A percentile compares a stretch with the other conserved stretches of the same genome.
These are phyloP conservation scores for Claviceps sp. DNA, from an alignment of 2,329 filamentous ascomycete species.

Conservation along the genomic window DNA sequence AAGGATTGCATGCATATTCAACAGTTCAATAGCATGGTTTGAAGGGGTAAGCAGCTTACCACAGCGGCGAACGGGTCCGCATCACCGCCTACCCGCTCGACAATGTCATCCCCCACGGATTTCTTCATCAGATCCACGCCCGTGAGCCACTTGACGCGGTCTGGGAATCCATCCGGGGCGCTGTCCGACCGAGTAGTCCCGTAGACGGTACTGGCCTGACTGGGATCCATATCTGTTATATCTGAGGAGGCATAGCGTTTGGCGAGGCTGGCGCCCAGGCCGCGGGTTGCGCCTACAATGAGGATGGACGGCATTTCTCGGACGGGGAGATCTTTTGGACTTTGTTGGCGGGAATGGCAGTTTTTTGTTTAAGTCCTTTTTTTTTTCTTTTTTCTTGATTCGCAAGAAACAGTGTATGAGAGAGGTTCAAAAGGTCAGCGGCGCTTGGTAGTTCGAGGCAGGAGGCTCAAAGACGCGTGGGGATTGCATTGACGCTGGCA, in stretches of 20 bases:
- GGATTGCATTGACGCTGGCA: too few species aligned
- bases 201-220: constrained; percentile 31
- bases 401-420: too few species aligned
- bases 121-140: constrained; percentile 40
- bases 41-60: not conserved
- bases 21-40: too few species aligned
- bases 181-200: constrained; percentile 41
- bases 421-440: too few species aligned
- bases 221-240: constrained; percentile 11
- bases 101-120: constrained; percentile 33
- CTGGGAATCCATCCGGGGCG: constrained; percentile 27
- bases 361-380: too few species aligned
- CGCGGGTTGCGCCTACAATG: constrained; percentile 54
- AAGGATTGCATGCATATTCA: too few species aligned
- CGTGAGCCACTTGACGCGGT: constrained; percentile 41
- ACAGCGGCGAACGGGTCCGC: not conserved
- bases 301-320: constrained; percentile 35
- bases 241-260: constrained; percentile 40
- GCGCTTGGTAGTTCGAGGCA: too few species aligned
- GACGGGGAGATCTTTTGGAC: too few species aligned
- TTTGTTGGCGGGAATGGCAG: too few species aligned
- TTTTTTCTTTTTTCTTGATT: too few species aligned
- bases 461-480: too few species aligned
- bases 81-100: constrained; percentile 24
- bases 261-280: constrained; percentile 48